A percentile compares a stretch with the other conserved stretches of the same genome.
These are phyloP conservation scores for Friedmanniomyces endolithicus DNA, from an alignment of 495 filamentous ascomycete species.

Conservation along the genomic window DNA sequence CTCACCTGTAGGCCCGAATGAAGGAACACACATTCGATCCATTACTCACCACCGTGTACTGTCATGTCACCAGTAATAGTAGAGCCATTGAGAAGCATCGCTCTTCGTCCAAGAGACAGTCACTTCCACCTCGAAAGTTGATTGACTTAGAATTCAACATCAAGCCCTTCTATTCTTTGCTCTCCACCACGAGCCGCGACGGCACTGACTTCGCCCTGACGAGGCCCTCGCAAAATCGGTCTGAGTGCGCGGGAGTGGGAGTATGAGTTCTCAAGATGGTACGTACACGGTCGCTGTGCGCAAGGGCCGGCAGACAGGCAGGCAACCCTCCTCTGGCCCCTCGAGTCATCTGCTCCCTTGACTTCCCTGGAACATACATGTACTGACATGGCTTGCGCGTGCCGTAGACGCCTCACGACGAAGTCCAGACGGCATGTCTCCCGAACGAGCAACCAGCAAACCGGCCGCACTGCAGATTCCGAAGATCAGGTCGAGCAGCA, in stretches of 20 bases:
- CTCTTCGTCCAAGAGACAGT: too few species aligned
- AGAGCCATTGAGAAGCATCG: too few species aligned
- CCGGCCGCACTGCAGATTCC: conserved; percentile 13
- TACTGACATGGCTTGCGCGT: neutral
- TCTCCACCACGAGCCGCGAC: too few species aligned
- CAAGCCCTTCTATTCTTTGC: too few species aligned
- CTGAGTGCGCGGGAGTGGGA: neutral
- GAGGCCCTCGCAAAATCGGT: too few species aligned
- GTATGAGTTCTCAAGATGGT: conserved; percentile 4
- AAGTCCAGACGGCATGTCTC: neutral
- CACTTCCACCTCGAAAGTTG: too few species aligned
- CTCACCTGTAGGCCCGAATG: too few species aligned
- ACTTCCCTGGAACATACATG: neutral
- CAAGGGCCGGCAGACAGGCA: neutral
- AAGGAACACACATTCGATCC: too few species aligned
- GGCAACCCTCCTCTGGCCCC: neutral
- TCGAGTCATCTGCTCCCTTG: conserved; percentile 1
- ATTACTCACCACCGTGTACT: too few species aligned
- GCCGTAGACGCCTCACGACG: neutral
- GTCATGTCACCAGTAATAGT: too few species aligned
- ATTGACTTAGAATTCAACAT: too few species aligned
- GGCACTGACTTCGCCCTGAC: too few species aligned
- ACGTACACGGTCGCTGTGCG: neutral
- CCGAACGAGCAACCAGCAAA: neutral
- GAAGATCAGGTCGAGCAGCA: conserved; percentile 14